phyloP scores from a whole-genome alignment of 2,329 filamentous ascomycete genomes.

The Beauveria australis region DNA sequence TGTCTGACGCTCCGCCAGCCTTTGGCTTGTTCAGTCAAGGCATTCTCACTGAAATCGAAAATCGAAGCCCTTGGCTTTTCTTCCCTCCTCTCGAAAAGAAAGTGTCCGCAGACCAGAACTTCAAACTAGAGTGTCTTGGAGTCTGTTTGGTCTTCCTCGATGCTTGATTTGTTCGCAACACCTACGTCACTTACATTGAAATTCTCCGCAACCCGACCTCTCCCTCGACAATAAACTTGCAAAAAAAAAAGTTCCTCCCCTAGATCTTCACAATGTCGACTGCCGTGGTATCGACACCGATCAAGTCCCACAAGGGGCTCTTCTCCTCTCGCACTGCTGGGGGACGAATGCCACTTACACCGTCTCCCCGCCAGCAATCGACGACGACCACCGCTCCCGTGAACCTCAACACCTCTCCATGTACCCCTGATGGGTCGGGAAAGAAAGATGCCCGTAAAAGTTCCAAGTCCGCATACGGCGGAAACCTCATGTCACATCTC shows the following conservation, averaged over 20 bases:
- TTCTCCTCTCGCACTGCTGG: constrained; percentile 90
- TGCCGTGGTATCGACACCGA: constrained; percentile 73
- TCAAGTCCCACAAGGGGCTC: constrained; percentile 89
- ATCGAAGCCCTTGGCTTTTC: constrained; percentile 35
- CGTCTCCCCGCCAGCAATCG: constrained; percentile 69
- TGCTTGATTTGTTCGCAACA: constrained; percentile 30
- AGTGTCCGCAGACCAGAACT: constrained; percentile 46
- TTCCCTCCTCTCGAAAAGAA: constrained; percentile 13
- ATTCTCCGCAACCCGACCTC: not conserved
- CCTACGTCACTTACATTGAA: constrained; percentile 17
- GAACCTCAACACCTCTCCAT: constrained; percentile 62
- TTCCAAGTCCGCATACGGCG: constrained; percentile 69
- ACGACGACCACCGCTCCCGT: constrained; percentile 39
- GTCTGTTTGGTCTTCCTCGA: constrained; percentile 37
- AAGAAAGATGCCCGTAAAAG: constrained; percentile 41
- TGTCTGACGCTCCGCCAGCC: constrained; percentile 11
- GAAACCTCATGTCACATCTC: constrained; percentile 72
- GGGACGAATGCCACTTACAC: constrained; percentile 88
- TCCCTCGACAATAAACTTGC: not conserved
- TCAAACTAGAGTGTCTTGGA: constrained; percentile 54
- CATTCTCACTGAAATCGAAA: constrained; percentile 40
- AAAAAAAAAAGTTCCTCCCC: not conserved
- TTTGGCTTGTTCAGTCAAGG: constrained; percentile 29
- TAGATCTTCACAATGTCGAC: constrained; percentile 60
- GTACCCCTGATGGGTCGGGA: constrained; percentile 59